A percentile compares a stretch with the other conserved stretches of the same genome.
Conservation (phyloP, 2,329 filamentous ascomycete species). For the Aspergillus latus region DNA sequence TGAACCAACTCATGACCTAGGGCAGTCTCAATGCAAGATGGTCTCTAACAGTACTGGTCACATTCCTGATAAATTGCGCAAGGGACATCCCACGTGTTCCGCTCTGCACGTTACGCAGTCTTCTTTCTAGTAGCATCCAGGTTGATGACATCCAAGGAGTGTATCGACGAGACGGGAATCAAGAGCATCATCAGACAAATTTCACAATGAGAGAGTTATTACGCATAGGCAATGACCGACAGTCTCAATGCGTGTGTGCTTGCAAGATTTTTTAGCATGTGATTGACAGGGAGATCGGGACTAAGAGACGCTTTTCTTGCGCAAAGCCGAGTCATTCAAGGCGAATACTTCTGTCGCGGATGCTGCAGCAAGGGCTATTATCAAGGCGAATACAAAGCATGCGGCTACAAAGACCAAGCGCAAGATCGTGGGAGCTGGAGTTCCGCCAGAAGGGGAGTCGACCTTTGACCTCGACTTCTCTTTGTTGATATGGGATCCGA, state of each 20-base stretch:
- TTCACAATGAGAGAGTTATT: neutral
- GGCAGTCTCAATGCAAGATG: neutral
- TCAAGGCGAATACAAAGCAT: neutral
- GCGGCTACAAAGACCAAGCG: no score
- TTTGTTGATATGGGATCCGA: no score
- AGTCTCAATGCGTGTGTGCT: neutral
- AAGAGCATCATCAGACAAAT: neutral
- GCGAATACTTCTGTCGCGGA: neutral
- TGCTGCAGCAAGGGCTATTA: neutral
- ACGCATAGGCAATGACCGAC: neutral
- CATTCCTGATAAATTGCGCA: neutral
- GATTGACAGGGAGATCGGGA: constrained; percentile 2
- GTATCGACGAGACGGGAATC: neutral
- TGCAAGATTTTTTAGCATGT: constrained; percentile 2
- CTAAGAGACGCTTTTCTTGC: neutral
- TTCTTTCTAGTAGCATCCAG: constrained; percentile 2
- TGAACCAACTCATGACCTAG: neutral
- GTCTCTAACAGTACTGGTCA: neutral
- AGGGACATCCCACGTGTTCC: constrained; percentile 2
- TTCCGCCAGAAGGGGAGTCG: no score
- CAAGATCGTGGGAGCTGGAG: no score
- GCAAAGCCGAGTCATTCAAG: constrained; percentile 5
- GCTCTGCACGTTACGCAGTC: neutral
- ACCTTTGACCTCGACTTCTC: no score
- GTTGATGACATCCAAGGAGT: neutral